Base-by-base conservation (phyloP, 2,329 filamentous ascomycete species). In the Sordariomycetes sp. region DNA sequence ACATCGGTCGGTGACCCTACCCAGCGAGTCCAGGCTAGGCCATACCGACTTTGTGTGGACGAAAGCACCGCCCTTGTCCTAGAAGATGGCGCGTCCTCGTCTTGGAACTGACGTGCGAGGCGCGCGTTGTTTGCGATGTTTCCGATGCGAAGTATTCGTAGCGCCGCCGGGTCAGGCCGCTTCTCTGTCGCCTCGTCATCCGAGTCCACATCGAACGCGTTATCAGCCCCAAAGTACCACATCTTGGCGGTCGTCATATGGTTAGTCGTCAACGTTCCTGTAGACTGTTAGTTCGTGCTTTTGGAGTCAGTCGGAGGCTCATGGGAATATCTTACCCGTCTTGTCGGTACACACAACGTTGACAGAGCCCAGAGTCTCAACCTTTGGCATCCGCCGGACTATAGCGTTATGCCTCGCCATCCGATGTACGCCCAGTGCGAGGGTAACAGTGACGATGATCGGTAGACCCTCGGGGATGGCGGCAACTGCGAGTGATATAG, bases 291-390 rank as follows among this genome's bases (percentile, higher is more conserved):
- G 34, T 34, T 22, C 22, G 55, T 20, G 6, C 7, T 48, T 53
- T 32, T 2, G 12, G 39, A 53, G 35, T 51, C 17, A 51, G 17
- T 52, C 15, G 34, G 28, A 25, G 13, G 53, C 51, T 52, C 8
- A 22, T n/a, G n/a, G n/a, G n/a, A 25, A 36, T 22, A 50, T 60
- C 68, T 64, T 72, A 83, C 83, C 90, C 51, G 94, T 99, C 74
- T 99, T 99, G 76, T 99, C 94, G 63, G 90, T 96, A 74, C 95
- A 99, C 7, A 99, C 90, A n/a, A 99, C 91, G 65, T 97, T 99
- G 59, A 99, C 94, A n/a, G 91, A 96, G 10, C 95, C 95, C 5
- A 99, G 74, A 0, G 94, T 99, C 69, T 99, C 94, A 10, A 99
- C 95, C 70, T 94, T 97, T 24, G 95, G 95, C 72, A 99, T 86